A percentile compares a stretch with the other conserved stretches of the same genome.
Conservation (phyloP, 768 basidiomycete species). For the Tulasnella sp. region DNA sequence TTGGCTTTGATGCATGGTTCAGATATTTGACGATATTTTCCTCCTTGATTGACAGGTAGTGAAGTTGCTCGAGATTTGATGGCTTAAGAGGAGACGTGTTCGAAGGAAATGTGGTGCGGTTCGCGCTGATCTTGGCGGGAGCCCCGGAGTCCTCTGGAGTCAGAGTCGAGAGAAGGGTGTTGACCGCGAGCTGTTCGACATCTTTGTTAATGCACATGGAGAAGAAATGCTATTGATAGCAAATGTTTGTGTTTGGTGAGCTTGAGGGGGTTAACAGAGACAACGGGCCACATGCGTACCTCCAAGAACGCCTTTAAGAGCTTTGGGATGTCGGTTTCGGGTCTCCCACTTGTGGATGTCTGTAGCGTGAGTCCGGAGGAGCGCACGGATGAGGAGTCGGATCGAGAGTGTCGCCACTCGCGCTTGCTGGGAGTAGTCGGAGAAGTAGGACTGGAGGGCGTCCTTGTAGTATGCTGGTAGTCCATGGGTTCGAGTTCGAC, state of each 20-base stretch:
- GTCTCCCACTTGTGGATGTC: too few relatives aligned
- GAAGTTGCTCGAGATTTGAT: neutral
- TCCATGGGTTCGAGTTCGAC: neutral
- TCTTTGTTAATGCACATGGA: neutral
- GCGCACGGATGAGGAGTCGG: neutral
- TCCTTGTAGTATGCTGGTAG: neutral
- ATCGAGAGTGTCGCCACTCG: neutral
- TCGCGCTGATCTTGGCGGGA: neutral
- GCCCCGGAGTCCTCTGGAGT: neutral
- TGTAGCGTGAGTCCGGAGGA: too few relatives aligned
- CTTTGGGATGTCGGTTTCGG: neutral
- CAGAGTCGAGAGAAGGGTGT: neutral
- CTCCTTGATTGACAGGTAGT: neutral
- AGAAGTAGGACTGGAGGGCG: neutral
- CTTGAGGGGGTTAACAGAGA: neutral
- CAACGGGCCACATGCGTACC: too few relatives aligned
- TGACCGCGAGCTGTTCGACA: neutral
- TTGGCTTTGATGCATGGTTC: neutral
- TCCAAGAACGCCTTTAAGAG: neutral
- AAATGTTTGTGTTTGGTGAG: neutral
- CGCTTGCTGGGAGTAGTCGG: neutral
- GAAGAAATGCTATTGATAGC: neutral
- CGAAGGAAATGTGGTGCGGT: neutral
- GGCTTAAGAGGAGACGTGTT: neutral
- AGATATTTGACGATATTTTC: neutral